Percentiles rank a stretch among this genome's conserved stretches.
Conservation (phyloP, 805 yeast species). For the Lipomyces japonicus region DNA sequence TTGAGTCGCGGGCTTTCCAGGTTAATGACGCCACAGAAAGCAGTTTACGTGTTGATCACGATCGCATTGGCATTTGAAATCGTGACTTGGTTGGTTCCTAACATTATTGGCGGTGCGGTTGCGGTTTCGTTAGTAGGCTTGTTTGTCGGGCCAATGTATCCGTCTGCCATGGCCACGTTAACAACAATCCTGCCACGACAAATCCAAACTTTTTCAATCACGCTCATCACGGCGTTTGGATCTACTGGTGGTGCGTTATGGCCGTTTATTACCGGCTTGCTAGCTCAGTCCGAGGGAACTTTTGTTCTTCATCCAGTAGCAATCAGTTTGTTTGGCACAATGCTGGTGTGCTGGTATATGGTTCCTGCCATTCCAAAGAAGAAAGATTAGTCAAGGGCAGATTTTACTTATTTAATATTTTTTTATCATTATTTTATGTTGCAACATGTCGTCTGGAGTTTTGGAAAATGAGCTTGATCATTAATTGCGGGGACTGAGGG, state of each 20-base stretch:
- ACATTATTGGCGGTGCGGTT: slow-evolving; percentile 45
- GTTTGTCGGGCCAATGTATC: slow-evolving; percentile 65
- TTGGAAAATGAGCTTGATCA: no score
- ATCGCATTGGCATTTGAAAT: slow-evolving; percentile 41
- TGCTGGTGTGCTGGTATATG: slow-evolving; percentile 31
- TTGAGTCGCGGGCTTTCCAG: slow-evolving; percentile 34
- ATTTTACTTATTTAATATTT: no score
- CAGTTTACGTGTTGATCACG: slow-evolving; percentile 39
- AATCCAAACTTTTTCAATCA: slow-evolving; percentile 64
- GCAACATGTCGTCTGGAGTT: no score
- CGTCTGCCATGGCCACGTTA: slow-evolving; percentile 64
- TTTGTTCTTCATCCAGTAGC: slow-evolving; percentile 32
- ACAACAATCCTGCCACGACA: slow-evolving; percentile 57
- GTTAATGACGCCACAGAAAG: slow-evolving; percentile 30
- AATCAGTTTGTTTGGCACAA: slow-evolving; percentile 27
- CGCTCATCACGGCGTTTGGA: slow-evolving; percentile 72
- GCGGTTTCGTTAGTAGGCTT: slow-evolving; percentile 51
- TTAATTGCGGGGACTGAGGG: no score
- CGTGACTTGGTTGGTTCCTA: slow-evolving; percentile 50
- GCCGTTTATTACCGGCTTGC: slow-evolving; percentile 60
- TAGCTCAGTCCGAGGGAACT: slow-evolving; percentile 37
- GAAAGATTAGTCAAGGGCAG: slow-evolving; percentile 3
- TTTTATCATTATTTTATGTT: no score
- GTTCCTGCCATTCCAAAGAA: slow-evolving; percentile 7
- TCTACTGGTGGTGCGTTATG: slow-evolving; percentile 77